phyloP scores from a whole-genome alignment of 495 filamentous ascomycete species.

The Tuber indicum region DNA sequence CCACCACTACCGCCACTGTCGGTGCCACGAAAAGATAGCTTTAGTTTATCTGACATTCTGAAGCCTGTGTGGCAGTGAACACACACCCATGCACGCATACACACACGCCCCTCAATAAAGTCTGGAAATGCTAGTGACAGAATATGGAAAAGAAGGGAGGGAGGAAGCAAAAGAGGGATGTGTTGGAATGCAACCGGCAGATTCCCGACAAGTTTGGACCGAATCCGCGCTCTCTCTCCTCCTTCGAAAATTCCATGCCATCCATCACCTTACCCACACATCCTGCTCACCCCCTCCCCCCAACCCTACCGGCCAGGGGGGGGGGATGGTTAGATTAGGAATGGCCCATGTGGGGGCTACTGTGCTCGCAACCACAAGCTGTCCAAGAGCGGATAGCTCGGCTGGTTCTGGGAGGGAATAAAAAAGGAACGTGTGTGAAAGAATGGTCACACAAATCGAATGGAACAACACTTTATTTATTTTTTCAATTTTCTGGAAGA shows the following conservation, averaged over 20 bases:
- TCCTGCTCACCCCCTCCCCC: neutral
- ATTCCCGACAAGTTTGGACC: neutral
- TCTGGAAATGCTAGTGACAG: neutral
- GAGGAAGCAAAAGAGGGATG: neutral
- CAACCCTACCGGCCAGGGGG: neutral
- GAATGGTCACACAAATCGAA: neutral
- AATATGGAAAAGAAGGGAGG: neutral
- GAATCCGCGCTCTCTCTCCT: neutral
- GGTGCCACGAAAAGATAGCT: neutral
- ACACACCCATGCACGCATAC: neutral
- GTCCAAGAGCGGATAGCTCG: neutral
- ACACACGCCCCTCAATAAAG: neutral
- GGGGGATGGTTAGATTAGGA: neutral
- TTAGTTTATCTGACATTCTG: neutral
- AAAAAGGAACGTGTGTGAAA: neutral
- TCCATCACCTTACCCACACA: neutral
- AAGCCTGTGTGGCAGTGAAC: neutral
- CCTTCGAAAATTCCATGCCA: neutral
- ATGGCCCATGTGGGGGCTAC: neutral
- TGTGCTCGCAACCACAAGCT: neutral
- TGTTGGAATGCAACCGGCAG: neutral
- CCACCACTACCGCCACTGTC: neutral
- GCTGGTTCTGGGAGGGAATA: neutral
- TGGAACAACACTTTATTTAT: neutral
- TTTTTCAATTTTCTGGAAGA: neutral